phyloP scores from a whole-genome alignment of 306 rosid species.

The Abrus pulchellus region DNA sequence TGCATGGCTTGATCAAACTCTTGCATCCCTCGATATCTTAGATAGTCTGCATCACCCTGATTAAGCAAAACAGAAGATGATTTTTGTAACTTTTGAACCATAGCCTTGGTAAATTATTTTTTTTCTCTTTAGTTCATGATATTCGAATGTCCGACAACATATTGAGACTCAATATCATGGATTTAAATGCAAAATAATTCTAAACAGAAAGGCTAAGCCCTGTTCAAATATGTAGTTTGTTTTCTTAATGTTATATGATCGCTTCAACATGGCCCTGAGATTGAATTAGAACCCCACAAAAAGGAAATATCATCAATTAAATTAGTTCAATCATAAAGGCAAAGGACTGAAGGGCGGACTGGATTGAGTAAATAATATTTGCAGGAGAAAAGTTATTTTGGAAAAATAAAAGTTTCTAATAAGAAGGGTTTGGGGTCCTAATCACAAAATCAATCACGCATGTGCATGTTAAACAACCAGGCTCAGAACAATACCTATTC shows the following conservation, averaged over 20 bases:
- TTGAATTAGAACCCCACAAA: neutral
- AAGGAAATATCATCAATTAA: neutral
- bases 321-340: neutral
- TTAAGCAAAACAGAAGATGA: slow-evolving; percentile 46
- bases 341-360: neutral
- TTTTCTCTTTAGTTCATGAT: neutral
- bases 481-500: slow-evolving; percentile 2
- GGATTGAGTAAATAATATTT: neutral
- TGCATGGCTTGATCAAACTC: slow-evolving; percentile 98
- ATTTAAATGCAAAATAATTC: slow-evolving; percentile 1
- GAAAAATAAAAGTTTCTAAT: slow-evolving; percentile 4
- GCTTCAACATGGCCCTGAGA: neutral
- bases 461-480: neutral
- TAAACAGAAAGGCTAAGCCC: neutral
- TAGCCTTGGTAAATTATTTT: slow-evolving; percentile 13
- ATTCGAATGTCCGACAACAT: neutral
- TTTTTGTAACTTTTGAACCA: slow-evolving; percentile 27
- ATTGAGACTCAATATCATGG: slow-evolving; percentile 8
- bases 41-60: slow-evolving; percentile 86
- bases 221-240: neutral
- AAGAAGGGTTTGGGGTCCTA: neutral
- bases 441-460: neutral
- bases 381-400: neutral
- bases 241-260: neutral
- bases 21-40: slow-evolving; percentile 92